These are phyloP conservation scores for Phoma herbarum DNA, from an alignment of 2,329 filamentous ascomycete genomes.

Conservation along the genomic window DNA sequence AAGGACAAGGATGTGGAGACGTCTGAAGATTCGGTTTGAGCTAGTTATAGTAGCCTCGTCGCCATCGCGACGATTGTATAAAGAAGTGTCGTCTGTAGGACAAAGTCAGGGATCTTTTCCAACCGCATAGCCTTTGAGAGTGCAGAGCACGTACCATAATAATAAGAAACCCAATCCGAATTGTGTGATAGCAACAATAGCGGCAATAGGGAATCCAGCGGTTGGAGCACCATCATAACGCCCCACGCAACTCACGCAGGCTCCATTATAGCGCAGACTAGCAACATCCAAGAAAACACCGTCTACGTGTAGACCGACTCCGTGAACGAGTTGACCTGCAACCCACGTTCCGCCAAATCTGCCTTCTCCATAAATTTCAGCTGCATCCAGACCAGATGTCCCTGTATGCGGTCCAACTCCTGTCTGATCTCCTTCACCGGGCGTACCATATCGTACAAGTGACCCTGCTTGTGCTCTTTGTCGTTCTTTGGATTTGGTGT, in stretches of 20 bases:
- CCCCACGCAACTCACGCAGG: too few species aligned
- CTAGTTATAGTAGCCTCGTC: not conserved
- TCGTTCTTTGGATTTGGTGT: conserved; percentile 63
- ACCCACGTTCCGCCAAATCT: conserved; percentile 86
- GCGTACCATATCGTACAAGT: conserved; percentile 80
- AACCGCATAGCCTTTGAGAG: not conserved
- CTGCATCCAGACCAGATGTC: conserved; percentile 96
- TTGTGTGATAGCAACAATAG: not conserved
- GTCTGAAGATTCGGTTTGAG: not conserved
- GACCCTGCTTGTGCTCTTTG: conserved; percentile 74
- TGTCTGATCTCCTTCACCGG: conserved; percentile 71
- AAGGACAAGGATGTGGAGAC: not conserved
- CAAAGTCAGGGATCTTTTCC: too few species aligned
- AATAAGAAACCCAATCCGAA: too few species aligned
- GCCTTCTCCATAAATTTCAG: conserved; percentile 84
- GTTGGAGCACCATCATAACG: too few species aligned
- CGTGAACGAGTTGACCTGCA: conserved; percentile 86
- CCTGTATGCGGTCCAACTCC: conserved; percentile 81
- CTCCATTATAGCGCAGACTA: not conserved
- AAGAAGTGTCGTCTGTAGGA: too few species aligned
- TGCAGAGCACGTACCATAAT: not conserved
- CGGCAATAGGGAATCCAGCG: not conserved
- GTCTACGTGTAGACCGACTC: conserved; percentile 79
- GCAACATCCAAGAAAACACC: not conserved
- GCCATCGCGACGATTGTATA: not conserved